These are phyloP conservation scores for Polytolypa hystricis DNA, from an alignment of 2,329 filamentous ascomycete genomes.

Conservation along the genomic window DNA sequence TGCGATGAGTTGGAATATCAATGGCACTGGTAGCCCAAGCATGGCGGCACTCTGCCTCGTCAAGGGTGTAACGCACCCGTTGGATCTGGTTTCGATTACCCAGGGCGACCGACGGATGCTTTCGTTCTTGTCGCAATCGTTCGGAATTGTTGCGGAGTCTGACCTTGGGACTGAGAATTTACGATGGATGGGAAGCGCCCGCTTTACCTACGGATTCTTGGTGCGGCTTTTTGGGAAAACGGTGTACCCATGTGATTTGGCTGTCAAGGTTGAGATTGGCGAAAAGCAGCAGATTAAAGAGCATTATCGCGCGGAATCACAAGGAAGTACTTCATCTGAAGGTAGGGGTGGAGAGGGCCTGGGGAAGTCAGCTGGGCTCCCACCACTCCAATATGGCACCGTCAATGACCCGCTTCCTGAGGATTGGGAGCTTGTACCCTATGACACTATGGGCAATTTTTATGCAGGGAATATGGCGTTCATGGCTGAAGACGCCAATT, in stretches of 20 bases:
- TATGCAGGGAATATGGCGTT: conserved; percentile 92
- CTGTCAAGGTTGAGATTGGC: conserved; percentile 69
- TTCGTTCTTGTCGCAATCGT: conserved; percentile 81
- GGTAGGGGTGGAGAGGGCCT: conserved; percentile 25
- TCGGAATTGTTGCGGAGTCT: conserved; percentile 81
- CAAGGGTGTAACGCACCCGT: conserved; percentile 71
- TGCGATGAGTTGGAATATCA: conserved; percentile 81
- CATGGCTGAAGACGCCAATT: conserved; percentile 77
- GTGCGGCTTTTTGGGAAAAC: conserved; percentile 63
- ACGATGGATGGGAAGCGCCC: conserved; percentile 79
- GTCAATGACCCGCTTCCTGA: conserved; percentile 63
- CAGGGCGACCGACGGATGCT: conserved; percentile 64
- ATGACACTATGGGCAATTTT: conserved; percentile 78
- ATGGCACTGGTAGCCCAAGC: conserved; percentile 65
- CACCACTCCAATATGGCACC: conserved; percentile 66
- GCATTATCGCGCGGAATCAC: conserved; percentile 50
- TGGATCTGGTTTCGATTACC: conserved; percentile 81
- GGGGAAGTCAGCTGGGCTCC: conserved; percentile 48
- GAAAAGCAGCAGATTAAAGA: conserved; percentile 64
- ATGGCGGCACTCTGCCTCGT: conserved; percentile 72
- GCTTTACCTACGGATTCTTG: conserved; percentile 81
- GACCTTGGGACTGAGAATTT: conserved; percentile 85
- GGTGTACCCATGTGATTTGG: conserved; percentile 79
- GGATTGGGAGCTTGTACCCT: conserved; percentile 63
- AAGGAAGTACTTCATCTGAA: conserved; percentile 19